Evolutionary conservation across 2,329 filamentous ascomycete genomes (phyloP).

Genomic region (Alternaria viburni): DNA sequence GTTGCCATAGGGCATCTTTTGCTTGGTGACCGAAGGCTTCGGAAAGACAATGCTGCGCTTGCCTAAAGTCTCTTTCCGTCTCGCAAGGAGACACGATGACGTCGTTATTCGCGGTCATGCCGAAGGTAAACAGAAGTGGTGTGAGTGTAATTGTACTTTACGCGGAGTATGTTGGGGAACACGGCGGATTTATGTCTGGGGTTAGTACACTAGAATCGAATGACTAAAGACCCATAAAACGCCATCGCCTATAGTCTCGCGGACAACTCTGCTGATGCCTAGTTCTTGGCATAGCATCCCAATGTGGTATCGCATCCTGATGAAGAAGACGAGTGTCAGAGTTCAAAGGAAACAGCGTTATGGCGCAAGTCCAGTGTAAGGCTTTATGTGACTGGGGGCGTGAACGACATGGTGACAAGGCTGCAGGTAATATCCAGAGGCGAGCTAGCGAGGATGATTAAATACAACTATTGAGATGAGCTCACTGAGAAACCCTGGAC

Average conservation of each 20-base stretch:
- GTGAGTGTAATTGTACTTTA: not conserved
- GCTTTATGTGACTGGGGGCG: too few species aligned
- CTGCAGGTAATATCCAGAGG: not conserved
- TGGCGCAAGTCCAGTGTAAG: not conserved
- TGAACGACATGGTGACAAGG: not conserved
- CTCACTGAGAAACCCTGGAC: not conserved
- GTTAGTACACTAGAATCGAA: not conserved
- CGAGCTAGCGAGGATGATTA: not conserved
- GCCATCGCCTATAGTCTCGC: not conserved
- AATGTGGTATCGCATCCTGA: not conserved
- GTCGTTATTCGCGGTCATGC: constrained; percentile 19
- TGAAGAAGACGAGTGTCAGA: not conserved
- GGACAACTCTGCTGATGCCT: not conserved
- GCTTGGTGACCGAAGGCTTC: constrained; percentile 60
- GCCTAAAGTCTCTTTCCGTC: constrained; percentile 30
- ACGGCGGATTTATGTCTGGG: not conserved
- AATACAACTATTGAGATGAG: not conserved
- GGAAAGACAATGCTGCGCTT: constrained; percentile 42
- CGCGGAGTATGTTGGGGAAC: not conserved
- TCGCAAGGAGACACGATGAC: constrained; percentile 25
- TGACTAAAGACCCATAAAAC: constrained; percentile 3
- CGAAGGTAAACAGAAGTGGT: not conserved
- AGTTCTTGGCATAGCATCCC: not conserved
- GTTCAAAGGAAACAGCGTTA: not conserved
- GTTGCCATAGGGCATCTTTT: constrained; percentile 59